Conservation (phyloP, 495 filamentous ascomycete genomes). For the Hyaloscypha hepaticicola region DNA sequence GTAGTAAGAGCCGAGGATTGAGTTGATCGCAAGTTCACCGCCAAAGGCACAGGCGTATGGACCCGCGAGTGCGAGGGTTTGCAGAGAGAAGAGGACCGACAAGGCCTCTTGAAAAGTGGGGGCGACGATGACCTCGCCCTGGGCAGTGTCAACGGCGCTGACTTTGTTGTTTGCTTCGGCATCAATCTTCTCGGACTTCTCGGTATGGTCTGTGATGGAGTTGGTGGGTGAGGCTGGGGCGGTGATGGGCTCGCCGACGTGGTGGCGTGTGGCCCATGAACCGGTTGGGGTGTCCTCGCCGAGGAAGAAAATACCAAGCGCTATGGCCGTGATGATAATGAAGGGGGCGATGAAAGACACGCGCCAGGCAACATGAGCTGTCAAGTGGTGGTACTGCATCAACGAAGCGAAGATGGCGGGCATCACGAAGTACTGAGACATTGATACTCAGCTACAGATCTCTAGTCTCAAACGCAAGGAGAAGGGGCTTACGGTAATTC, state of each 20-base stretch:
- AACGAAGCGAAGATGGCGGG: constrained; percentile 84
- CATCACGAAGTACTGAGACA: constrained; percentile 68
- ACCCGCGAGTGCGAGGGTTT: constrained; percentile 63
- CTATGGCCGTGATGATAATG: constrained; percentile 64
- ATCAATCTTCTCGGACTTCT: constrained; percentile 33
- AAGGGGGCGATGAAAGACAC: constrained; percentile 82
- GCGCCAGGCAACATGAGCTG: constrained; percentile 74
- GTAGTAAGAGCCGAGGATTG: constrained; percentile 79
- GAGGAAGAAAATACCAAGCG: constrained; percentile 64
- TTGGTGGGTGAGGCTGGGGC: constrained; percentile 14
- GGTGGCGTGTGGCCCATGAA: constrained; percentile 60
- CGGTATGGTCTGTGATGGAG: constrained; percentile 10
- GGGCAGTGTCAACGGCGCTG: constrained; percentile 48
- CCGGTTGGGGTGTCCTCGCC: constrained; percentile 83
- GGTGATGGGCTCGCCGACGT: constrained; percentile 36
- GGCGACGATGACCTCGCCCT: constrained; percentile 63
- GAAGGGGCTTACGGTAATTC: constrained; percentile 51
- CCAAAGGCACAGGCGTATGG: constrained; percentile 85
- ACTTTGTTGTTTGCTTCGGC: constrained; percentile 30
- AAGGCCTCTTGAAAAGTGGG: constrained; percentile 63
- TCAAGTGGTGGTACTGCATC: constrained; percentile 54
- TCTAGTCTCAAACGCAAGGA: constrained; percentile 59
- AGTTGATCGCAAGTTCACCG: constrained; percentile 81
- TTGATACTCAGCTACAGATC: neutral
- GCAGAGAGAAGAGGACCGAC: constrained; percentile 58